Conservation (phyloP, 352 stramenopile genomes). For the Peronospora farinosa region DNA sequence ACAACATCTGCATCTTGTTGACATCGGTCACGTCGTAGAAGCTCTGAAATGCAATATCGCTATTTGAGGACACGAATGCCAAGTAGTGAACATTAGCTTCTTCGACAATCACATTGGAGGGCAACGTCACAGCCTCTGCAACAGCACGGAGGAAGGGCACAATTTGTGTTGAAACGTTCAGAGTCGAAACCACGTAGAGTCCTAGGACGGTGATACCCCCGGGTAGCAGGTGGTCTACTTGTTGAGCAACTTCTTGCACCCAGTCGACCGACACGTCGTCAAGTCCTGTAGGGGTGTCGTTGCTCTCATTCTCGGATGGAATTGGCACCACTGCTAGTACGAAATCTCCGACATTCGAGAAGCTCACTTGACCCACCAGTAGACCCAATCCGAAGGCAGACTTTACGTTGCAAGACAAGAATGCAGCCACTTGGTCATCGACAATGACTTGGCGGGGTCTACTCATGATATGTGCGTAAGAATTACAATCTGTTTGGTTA, state of each 20-base stretch:
- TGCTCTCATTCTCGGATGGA: constrained; percentile 40
- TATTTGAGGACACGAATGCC: constrained; percentile 31
- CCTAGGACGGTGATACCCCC: constrained; percentile 49
- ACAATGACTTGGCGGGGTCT: constrained; percentile 26
- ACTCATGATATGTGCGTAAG: constrained; percentile 20
- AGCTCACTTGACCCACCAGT: constrained; percentile 47
- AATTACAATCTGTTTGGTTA: neutral
- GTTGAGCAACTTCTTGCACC: constrained; percentile 55
- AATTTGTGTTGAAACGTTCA: constrained; percentile 29
- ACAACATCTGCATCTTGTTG: constrained; percentile 27
- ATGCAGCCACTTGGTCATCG: constrained; percentile 22
- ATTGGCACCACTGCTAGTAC: constrained; percentile 46
- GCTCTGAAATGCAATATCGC: constrained; percentile 15
- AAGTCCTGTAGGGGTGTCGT: constrained; percentile 29
- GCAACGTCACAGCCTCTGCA: constrained; percentile 27
- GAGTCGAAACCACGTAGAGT: constrained; percentile 48
- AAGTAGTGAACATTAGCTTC: constrained; percentile 40
- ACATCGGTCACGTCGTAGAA: constrained; percentile 37
- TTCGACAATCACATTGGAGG: constrained; percentile 11
- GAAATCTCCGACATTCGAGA: constrained; percentile 28
- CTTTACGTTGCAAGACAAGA: constrained; percentile 14
- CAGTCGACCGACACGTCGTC: constrained; percentile 58
- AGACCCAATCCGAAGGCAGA: constrained; percentile 52
- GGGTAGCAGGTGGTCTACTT: constrained; percentile 61
- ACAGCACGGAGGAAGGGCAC: constrained; percentile 51